Evolutionary conservation across 345 rosid genomes (phyloP), one percentile per base, ranked within the genome.

Genomic region (Euphorbia pulcherrima): DNA sequence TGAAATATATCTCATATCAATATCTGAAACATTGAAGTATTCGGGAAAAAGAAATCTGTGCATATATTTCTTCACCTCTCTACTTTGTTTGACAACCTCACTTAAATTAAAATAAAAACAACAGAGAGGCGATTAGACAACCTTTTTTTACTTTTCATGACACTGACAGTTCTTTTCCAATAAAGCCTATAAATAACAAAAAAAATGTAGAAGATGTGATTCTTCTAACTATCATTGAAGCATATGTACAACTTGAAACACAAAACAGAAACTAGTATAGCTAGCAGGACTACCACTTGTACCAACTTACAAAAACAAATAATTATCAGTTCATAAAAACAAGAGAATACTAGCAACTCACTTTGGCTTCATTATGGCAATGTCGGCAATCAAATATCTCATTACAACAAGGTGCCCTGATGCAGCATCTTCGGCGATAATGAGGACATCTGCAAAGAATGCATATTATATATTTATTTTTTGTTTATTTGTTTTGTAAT

Each of bases 381-480:
- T 90, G 98, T 50, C 85, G 97, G 68, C 98, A 92, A 82, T 82
- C 88, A 81, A 86, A 90, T 20, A 86, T 73, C 78, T 87, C 91
- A 48, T 79, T 78, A 68, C 98, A 92, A 74, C 98, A 92, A 67
- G 98, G 98, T 64, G 97, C 92, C 83, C 83, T 84, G 66, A 92
- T 81, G 68, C 73, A 79, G 65, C 97, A 92, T 69, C 91, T 86
- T 78, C 97, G 70, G 35, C 73, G 81, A 75, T 88, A 92, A 71
- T 90, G 95, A 2, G 79, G 71, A 70, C 95, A 90, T 68, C 95
- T 92, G 84, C 74, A 75, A 71, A 58, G 58, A 68, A 63, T 67
- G 6, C 52, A 35, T 24, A 8, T n/a, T 11, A 23, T 29, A 9
- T 57, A n/a, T n/a, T n/a, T n/a, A n/a, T n/a, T n/a, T n/a, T n/a